phyloP scores from a whole-genome alignment of 495 filamentous ascomycete species.

The Lepraria neglecta region DNA sequence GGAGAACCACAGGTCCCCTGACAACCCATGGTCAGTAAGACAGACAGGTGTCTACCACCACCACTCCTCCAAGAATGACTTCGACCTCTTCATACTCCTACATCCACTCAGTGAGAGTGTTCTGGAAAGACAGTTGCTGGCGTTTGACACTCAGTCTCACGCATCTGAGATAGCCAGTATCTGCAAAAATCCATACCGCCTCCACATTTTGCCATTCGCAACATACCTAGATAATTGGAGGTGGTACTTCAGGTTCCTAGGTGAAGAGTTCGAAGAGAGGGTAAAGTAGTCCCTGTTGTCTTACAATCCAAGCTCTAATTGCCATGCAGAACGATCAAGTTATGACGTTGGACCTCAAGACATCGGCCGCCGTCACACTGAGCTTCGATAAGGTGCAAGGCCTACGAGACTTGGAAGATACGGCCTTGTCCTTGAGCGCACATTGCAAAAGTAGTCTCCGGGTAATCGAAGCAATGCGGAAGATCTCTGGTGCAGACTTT shows the following conservation, averaged over 20 bases:
- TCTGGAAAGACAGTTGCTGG: slow-evolving; percentile 12
- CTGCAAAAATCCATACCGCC: slow-evolving; percentile 16
- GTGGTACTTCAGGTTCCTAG: slow-evolving; percentile 27
- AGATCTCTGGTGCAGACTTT: slow-evolving; percentile 1
- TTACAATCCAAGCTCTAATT: not conserved
- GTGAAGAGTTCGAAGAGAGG: slow-evolving; percentile 20
- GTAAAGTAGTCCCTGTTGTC: slow-evolving; percentile 1
- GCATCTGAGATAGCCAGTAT: slow-evolving; percentile 1
- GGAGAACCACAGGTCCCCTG: slow-evolving; percentile 14
- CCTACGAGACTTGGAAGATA: slow-evolving; percentile 18
- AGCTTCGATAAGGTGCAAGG: slow-evolving; percentile 19
- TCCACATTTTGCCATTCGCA: slow-evolving; percentile 24
- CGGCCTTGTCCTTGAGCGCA: slow-evolving; percentile 14
- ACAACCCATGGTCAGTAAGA: slow-evolving; percentile 22
- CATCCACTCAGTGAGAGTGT: slow-evolving; percentile 19
- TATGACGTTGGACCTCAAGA: slow-evolving; percentile 18
- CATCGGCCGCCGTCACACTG: slow-evolving; percentile 10
- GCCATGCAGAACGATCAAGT: slow-evolving; percentile 9
- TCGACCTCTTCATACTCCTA: slow-evolving; percentile 25
- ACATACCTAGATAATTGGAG: slow-evolving; percentile 27
- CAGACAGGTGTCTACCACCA: slow-evolving; percentile 26
- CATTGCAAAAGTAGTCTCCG: slow-evolving; percentile 13
- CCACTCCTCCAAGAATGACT: slow-evolving; percentile 7
- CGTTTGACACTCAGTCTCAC: not conserved
- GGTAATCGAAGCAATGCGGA: slow-evolving; percentile 5